Evolutionary conservation across 2,329 filamentous ascomycete genomes (phyloP), one percentile per base, ranked within the genome.

Genomic region (Aspergillus neotritici): DNA sequence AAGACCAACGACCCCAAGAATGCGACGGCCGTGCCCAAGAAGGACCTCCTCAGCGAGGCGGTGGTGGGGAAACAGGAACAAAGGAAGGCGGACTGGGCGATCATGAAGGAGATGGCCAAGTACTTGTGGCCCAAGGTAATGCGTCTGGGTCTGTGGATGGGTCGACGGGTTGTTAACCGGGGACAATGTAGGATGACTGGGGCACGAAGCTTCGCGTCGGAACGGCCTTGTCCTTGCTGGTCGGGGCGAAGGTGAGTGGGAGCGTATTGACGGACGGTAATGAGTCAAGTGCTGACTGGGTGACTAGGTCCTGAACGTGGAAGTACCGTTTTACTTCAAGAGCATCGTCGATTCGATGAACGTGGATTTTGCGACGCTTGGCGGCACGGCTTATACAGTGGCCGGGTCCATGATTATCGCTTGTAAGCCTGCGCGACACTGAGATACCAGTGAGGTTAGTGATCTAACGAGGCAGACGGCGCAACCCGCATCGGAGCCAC

Each of bases 281-380:
- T 36, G 17, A 17, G 37, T 25, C 21, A 8, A 8, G 7, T 46
- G 43, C 51, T 58, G 37, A 59, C 47, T 40, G 41, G 29, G 21
- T 42, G 31, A 45, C 29, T 63, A 76, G 77, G 66, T 94, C 37
- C 75, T 98, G 60, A 98, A 97, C 66, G 93, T 98, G 12, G 89
- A 98, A 71, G 88, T 98, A 36, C 93, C 93, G 0, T 98, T 98
- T 64, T 98, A 96, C 74, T 98, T 98, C 75, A 97, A 97, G 75
- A 90, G 74, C 66, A 97, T 98, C 52, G 87, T 98, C 33, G 94
- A 98, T 66, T 83, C 87, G 14, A 95, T 98, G 88, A 98, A 98
- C 65, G 79, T 98, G 54, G 93, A 98, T 66, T 83, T 95, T 62
- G 78, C 80, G n/a, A 77, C 84, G 12, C 71, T 87, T 5, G 91